Evolutionary conservation across 2,329 filamentous ascomycete species (phyloP), one percentile per base, ranked within the genome.

Genomic region (Madurella mycetomatis): DNA sequence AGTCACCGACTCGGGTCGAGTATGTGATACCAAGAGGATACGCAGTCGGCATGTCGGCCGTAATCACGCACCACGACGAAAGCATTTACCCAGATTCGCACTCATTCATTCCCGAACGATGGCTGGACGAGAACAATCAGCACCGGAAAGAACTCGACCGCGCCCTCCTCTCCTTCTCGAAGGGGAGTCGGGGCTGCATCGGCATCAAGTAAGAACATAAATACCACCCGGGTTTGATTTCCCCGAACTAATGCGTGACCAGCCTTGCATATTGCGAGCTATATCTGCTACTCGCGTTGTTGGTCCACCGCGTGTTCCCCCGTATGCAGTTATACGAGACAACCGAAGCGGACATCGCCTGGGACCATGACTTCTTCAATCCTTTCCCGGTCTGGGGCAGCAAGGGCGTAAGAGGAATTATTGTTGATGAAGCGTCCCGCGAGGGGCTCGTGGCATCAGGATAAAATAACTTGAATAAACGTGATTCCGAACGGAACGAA

Each of bases 311-410:
- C 7, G 44, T 47, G 4, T 47, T 47, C 8, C 31, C 44, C 1
- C 32, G 12, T 17, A 47, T 47, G 44, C 9, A 47, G 44, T 34
- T 47, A 8, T 47, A 37, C 31, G 25, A 37, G 13, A 47, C 44
- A 5, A 47, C 30, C 15, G 44, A 47, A 15, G 31, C 44, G 15
- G 44, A 47, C 9, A 37, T 47, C 32, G 44, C 44, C 18, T 47
- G 44, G 44, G 44, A 47, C 15, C 44, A 47, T 19, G 44, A 47
- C 31, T 47, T 47, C 18, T 47, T 47, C 44, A 47, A 47, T 19
- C 44, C 44, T 7, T 47, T 47, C 31, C 44, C 44, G 2, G 31
- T 47, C 5, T 47, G 44, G 44, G 31, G 44, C 12, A 47, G 44
- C 30, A 19, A 47, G 19, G 44, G 44, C 9, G 44, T 47, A 7